Evolutionary conservation across 2,329 filamentous ascomycete genomes (phyloP).

Genomic region (Fusarium goolgardi): DNA sequence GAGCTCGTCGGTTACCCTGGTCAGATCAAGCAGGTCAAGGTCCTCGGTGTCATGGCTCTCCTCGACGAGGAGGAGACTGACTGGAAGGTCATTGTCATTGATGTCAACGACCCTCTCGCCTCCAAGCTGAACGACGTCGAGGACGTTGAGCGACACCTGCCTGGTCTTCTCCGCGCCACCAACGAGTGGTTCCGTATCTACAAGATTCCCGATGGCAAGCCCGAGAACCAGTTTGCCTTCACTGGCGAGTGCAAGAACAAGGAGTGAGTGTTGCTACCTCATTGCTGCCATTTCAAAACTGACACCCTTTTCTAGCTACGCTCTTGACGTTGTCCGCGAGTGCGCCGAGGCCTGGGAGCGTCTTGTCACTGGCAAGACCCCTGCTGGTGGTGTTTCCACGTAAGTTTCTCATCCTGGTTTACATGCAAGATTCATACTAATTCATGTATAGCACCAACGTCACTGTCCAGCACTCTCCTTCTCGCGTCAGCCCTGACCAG

Average conservation of each 20-base stretch:
- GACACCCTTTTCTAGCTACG: constrained; percentile 70
- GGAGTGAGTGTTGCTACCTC: constrained; percentile 67
- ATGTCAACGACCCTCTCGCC: constrained; percentile 96
- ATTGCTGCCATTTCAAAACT: constrained; percentile 11
- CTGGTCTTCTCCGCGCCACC: constrained; percentile 94
- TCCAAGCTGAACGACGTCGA: constrained; percentile 98
- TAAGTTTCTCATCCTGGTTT: constrained; percentile 62
- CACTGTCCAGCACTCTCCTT: constrained; percentile 77
- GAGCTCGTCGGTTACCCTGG: constrained; percentile 96
- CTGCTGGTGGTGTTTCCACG: constrained; percentile 81
- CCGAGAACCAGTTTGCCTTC: constrained; percentile 99
- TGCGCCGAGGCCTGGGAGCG: constrained; percentile 97
- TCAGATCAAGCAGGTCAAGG: constrained; percentile 99
- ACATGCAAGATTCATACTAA: constrained; percentile 45
- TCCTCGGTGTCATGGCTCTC: constrained; percentile 98
- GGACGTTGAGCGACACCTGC: constrained; percentile 98
- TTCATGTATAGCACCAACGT: constrained; percentile 76
- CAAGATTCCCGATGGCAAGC: constrained; percentile 99
- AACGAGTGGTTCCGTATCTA: constrained; percentile 99
- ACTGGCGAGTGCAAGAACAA: constrained; percentile 99
- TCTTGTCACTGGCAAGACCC: constrained; percentile 90
- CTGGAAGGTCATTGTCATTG: constrained; percentile 99
- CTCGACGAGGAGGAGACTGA: constrained; percentile 99
- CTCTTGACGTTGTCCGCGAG: constrained; percentile 94
- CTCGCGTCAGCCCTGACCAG: constrained; percentile 75